phyloP scores from a whole-genome alignment of 2,329 filamentous ascomycete genomes.

The Calonectria leucothoes region DNA sequence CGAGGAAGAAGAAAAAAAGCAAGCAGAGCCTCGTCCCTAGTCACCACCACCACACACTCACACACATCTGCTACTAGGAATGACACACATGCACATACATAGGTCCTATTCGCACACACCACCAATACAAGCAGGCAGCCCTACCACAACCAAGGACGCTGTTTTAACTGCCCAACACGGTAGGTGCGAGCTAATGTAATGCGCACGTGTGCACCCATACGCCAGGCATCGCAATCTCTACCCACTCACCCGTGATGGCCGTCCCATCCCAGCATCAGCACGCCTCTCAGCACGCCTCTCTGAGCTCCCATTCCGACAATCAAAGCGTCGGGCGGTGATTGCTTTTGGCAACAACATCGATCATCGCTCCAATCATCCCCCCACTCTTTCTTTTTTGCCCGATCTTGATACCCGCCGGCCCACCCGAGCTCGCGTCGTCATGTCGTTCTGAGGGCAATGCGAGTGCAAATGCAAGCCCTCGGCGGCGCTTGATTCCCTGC shows the following conservation, averaged over 20 bases:
- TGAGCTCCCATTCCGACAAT: not conserved
- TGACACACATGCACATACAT: not conserved
- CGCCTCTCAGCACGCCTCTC: not conserved
- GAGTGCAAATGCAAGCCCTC: not conserved
- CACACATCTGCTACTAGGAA: not conserved
- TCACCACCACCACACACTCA: not conserved
- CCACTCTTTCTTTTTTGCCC: not conserved
- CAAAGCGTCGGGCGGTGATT: not conserved
- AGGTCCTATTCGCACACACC: not conserved
- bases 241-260: conserved; percentile 7
- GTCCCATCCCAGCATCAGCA: not conserved
- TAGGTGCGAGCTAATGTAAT: conserved; percentile 25
- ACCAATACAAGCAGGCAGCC: conserved; percentile 3
- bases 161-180: conserved; percentile 17
- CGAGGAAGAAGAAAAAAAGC: not conserved
- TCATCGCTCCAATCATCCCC: not conserved
- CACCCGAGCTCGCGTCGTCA: not conserved
- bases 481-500: not conserved
- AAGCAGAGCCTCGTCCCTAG: conserved; percentile 9
- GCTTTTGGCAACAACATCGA: not conserved
- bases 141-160: not conserved
- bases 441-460: not conserved
- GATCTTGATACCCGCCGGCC: conserved; percentile 3
- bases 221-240: not conserved
- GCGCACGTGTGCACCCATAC: conserved; percentile 22